Conservation (phyloP, 331 rosid species). For the Dryas integrifolia region DNA sequence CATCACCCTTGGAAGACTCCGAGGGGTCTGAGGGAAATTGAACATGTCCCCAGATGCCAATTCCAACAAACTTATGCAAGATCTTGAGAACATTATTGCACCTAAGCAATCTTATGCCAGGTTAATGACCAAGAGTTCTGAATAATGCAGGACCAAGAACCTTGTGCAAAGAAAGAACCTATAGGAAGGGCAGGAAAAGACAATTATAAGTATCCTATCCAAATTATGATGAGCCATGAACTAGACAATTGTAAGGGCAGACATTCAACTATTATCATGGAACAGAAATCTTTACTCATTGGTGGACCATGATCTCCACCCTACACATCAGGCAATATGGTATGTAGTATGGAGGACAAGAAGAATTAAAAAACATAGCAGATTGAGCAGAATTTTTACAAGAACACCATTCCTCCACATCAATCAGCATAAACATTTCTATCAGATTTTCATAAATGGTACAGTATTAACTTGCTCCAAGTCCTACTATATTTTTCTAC, state of each 20-base stretch:
- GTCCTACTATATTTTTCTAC: neutral
- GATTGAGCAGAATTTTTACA: neutral
- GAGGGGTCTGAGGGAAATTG: conserved; percentile 54
- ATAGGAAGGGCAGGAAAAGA: conserved; percentile 8
- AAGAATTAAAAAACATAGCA: neutral
- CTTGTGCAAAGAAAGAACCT: neutral
- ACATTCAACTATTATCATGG: neutral
- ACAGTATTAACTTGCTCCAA: no score
- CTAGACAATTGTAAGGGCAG: neutral
- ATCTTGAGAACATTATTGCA: conserved; percentile 52
- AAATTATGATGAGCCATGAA: no score
- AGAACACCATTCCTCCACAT: neutral
- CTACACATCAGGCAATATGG: neutral
- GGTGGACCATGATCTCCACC: neutral
- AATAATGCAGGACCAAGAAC: neutral
- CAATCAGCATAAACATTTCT: neutral
- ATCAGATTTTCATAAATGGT: neutral
- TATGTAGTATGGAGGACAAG: no score
- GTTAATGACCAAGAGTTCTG: neutral
- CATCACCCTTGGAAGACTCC: conserved; percentile 51
- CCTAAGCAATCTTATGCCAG: neutral
- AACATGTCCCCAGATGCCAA: conserved; percentile 57
- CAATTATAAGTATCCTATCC: no score
- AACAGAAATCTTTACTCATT: neutral
- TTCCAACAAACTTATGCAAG: conserved; percentile 57